Percentiles rank a stretch among this genome's conserved stretches.
Evolutionary conservation across 495 filamentous ascomycete species (phyloP).

Genomic region (Emericellopsis terricola): DNA sequence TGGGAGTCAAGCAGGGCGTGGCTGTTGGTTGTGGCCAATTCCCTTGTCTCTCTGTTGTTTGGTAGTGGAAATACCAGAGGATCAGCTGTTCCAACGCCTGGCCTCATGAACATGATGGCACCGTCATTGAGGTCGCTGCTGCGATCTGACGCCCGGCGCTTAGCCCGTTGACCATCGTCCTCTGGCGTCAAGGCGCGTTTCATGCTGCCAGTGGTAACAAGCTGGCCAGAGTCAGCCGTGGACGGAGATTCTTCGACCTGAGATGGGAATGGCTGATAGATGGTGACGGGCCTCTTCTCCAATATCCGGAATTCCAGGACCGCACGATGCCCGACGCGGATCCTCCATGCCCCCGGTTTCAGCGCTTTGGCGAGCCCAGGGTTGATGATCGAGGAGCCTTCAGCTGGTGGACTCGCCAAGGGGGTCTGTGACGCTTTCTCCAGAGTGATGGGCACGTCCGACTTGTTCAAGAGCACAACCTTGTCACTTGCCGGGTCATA

Average conservation of each 20-base stretch:
- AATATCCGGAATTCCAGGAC: slow-evolving; percentile 31
- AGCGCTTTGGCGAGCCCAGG: slow-evolving; percentile 20
- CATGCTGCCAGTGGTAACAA: slow-evolving; percentile 12
- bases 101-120: slow-evolving; percentile 27
- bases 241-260: slow-evolving; percentile 10
- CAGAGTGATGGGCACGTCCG: slow-evolving; percentile 24
- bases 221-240: slow-evolving; percentile 4
- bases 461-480: slow-evolving; percentile 26
- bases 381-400: slow-evolving; percentile 14
- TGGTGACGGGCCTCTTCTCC: slow-evolving; percentile 20
- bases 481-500: slow-evolving; percentile 32
- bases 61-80: slow-evolving; percentile 22
- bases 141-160: slow-evolving; percentile 12
- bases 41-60: slow-evolving; percentile 19
- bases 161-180: slow-evolving; percentile 12
- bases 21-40: slow-evolving; percentile 20
- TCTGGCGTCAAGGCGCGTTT: slow-evolving; percentile 24
- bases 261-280: slow-evolving; percentile 9
- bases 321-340: slow-evolving; percentile 20
- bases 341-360: slow-evolving; percentile 28
- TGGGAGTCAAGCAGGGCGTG: slow-evolving; percentile 26
- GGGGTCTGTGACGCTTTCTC: slow-evolving; percentile 14
- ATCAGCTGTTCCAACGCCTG: slow-evolving; percentile 19
- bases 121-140: slow-evolving; percentile 16
- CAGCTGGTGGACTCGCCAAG: slow-evolving; percentile 10